Evolutionary conservation across 257 asterid species (phyloP).

Genomic region (Galeopsis tetrahit): DNA sequence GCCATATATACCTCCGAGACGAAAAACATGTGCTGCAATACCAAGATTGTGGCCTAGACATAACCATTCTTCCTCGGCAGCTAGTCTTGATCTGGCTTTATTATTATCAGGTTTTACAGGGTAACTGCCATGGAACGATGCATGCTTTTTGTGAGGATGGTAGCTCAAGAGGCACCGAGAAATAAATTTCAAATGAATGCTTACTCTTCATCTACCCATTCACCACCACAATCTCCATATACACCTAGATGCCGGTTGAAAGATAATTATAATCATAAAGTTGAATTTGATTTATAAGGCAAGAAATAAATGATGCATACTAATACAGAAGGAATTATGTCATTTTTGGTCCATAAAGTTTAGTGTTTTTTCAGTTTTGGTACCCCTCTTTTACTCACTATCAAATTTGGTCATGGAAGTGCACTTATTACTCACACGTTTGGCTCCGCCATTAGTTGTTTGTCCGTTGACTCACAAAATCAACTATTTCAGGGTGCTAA

Average conservation of each 20-base stretch:
- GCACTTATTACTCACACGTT: too few species aligned
- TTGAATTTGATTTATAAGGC: not conserved
- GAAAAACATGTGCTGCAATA: slow-evolving; percentile 67
- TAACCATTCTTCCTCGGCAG: slow-evolving; percentile 88
- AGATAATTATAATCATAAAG: not conserved
- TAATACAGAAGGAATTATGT: slow-evolving; percentile 1
- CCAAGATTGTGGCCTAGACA: slow-evolving; percentile 57
- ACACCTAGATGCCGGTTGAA: slow-evolving; percentile 59
- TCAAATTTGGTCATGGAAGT: too few species aligned
- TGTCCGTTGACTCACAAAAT: too few species aligned
- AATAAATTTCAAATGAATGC: slow-evolving; percentile 35
- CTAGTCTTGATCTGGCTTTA: slow-evolving; percentile 57
- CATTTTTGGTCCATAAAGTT: too few species aligned
- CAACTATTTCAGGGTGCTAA: too few species aligned
- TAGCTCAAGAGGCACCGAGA: slow-evolving; percentile 27
- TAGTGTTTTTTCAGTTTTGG: too few species aligned
- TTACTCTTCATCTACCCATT: slow-evolving; percentile 89
- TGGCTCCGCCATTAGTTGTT: too few species aligned
- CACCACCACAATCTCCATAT: slow-evolving; percentile 86
- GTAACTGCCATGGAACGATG: slow-evolving; percentile 50
- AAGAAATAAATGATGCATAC: slow-evolving; percentile 16
- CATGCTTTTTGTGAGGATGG: slow-evolving; percentile 35
- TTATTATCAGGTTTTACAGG: slow-evolving; percentile 57
- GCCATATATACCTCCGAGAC: slow-evolving; percentile 96
- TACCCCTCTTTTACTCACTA: too few species aligned